These are phyloP conservation scores for Glebionis coronaria DNA, from an alignment of 129 eudicot species.

Conservation along the genomic window DNA sequence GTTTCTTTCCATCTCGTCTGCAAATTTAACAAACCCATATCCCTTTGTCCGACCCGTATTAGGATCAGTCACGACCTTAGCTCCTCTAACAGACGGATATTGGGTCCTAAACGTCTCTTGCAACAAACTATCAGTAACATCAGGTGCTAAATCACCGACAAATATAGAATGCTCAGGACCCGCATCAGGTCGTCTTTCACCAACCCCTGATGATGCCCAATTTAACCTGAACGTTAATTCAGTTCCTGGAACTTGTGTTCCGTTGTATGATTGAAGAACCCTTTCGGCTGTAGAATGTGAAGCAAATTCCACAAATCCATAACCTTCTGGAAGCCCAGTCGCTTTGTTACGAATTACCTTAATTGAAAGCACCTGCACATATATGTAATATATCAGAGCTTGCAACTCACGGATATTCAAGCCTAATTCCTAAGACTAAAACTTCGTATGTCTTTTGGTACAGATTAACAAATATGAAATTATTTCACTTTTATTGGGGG, in stretches of 20 bases:
- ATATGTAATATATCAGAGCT: neutral
- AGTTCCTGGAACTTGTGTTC: constrained; percentile 86
- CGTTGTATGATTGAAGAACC: constrained; percentile 76
- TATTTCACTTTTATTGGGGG: too few species aligned
- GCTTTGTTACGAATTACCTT: constrained; percentile 85
- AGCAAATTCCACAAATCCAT: constrained; percentile 86
- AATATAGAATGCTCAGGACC: constrained; percentile 97
- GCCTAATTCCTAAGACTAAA: too few species aligned
- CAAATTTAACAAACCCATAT: constrained; percentile 96
- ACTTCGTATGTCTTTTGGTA: too few species aligned
- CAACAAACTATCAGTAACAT: constrained; percentile 80
- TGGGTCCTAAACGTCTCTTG: constrained; percentile 87
- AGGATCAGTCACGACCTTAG: constrained; percentile 93
- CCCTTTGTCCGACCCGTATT: constrained; percentile 95
- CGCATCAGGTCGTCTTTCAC: constrained; percentile 71
- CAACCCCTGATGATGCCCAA: constrained; percentile 98
- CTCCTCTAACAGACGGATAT: constrained; percentile 94
- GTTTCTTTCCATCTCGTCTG: constrained; percentile 87
- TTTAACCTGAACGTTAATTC: constrained; percentile 85
- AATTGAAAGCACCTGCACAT: constrained; percentile 69
- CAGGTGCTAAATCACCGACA: constrained; percentile 98
- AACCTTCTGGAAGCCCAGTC: constrained; percentile 97
- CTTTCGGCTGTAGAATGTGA: constrained; percentile 85
- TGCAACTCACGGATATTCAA: neutral
- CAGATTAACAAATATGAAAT: too few species aligned